Percentiles rank a stretch among this genome's conserved stretches.
phyloP scores from a whole-genome alignment of 2,329 filamentous ascomycete genomes.

The Chrysoporthe austroafricana region DNA sequence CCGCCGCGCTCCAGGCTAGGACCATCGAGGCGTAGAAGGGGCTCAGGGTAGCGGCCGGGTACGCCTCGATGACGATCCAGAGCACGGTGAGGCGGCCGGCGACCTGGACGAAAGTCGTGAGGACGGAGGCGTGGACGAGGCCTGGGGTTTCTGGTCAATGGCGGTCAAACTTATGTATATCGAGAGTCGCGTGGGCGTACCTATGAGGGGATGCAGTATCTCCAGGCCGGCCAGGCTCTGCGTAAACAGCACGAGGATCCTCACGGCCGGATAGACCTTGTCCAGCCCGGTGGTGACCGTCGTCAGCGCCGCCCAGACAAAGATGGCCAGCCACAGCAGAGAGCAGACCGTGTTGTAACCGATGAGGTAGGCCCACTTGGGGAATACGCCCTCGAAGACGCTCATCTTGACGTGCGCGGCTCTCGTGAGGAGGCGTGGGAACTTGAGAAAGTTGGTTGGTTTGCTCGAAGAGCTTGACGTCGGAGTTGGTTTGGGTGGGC shows the following conservation, averaged over 20 bases:
- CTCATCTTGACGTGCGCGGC: conserved; percentile 13
- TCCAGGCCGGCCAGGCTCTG: conserved; percentile 24
- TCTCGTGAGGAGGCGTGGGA: neutral
- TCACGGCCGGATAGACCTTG: conserved; percentile 21
- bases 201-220: conserved; percentile 21
- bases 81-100: conserved; percentile 25
- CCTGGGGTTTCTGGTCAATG: conserved; percentile 16
- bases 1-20: conserved; percentile 24
- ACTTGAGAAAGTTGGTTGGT: neutral
- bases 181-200: neutral
- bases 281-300: conserved; percentile 14
- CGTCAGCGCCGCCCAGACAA: conserved; percentile 13
- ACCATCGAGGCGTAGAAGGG: conserved; percentile 19
- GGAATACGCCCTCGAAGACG: conserved; percentile 27
- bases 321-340: conserved; percentile 21
- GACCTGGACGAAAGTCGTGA: conserved; percentile 25
- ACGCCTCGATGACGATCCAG: conserved; percentile 27
- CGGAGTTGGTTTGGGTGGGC: neutral
- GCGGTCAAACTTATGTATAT: too few species aligned
- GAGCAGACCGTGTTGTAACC: conserved; percentile 24
- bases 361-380: conserved; percentile 29
- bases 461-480: neutral
- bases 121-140: conserved; percentile 25
- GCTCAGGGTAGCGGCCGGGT: conserved; percentile 16
- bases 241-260: conserved; percentile 18